phyloP scores from a whole-genome alignment of 2,329 filamentous ascomycete genomes.

The Cylindrodendrum hubeiense region DNA sequence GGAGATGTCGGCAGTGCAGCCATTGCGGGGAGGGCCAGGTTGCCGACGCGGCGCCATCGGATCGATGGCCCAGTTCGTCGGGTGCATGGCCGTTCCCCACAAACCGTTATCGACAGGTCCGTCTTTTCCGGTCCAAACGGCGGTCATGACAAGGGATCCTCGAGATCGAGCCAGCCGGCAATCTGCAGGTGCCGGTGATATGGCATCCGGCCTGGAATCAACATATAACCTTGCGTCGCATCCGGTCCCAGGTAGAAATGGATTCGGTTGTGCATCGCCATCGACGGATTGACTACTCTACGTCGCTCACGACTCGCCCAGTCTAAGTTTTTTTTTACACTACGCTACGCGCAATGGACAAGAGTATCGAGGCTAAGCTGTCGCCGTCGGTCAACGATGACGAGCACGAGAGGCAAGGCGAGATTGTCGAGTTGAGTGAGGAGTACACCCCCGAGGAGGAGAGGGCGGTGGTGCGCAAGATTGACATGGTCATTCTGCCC shows the following conservation, averaged over 20 bases:
- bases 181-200: slow-evolving; percentile 1
- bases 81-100: slow-evolving; percentile 25
- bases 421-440: slow-evolving; percentile 23
- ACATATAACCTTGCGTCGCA: slow-evolving; percentile 22
- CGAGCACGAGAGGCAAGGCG: slow-evolving; percentile 22
- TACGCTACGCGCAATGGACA: slow-evolving; percentile 2
- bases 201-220: slow-evolving; percentile 3
- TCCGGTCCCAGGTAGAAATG: slow-evolving; percentile 7
- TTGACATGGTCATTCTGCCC: slow-evolving; percentile 48
- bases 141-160: slow-evolving; percentile 5
- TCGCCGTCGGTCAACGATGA: slow-evolving; percentile 8
- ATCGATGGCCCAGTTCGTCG: slow-evolving; percentile 22
- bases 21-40: slow-evolving; percentile 14
- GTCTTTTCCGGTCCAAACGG: slow-evolving; percentile 3
- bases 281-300: not conserved
- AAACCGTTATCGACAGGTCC: slow-evolving; percentile 18
- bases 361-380: slow-evolving; percentile 15
- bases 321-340: not conserved
- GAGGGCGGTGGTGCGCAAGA: slow-evolving; percentile 47
- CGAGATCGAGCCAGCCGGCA: slow-evolving; percentile 7
- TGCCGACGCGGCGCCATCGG: slow-evolving; percentile 22
- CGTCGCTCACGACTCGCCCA: not conserved
- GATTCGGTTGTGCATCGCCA: not conserved
- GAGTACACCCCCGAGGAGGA: slow-evolving; percentile 46
- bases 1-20: slow-evolving; percentile 14